phyloP scores from a whole-genome alignment of 129 eudicot species.

The Smallanthus sonchifolius region DNA sequence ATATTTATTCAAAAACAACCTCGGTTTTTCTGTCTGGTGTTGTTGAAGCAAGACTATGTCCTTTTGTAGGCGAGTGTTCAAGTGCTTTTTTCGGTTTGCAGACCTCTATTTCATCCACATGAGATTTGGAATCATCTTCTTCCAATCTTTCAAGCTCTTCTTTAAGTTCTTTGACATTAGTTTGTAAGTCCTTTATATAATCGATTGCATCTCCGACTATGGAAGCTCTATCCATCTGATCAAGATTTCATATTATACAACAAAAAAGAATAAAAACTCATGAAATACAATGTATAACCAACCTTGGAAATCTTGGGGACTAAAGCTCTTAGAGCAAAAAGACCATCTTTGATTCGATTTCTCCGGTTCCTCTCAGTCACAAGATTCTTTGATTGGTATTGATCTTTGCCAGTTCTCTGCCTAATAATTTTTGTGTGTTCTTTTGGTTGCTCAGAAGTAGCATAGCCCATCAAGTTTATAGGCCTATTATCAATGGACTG shows the following conservation, averaged over 20 bases:
- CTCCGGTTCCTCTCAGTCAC: conserved; percentile 68
- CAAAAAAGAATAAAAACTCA: background rate
- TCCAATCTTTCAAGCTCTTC: conserved; percentile 47
- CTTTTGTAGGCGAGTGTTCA: conserved; percentile 15
- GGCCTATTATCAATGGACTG: conserved; percentile 37
- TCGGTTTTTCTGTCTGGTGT: conserved; percentile 23
- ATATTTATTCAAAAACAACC: conserved; percentile 29
- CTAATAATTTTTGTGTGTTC: conserved; percentile 14
- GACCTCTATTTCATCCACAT: conserved; percentile 24
- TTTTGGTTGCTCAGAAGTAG: conserved; percentile 5
- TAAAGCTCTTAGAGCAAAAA: conserved; percentile 63
- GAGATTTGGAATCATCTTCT: conserved; percentile 26
- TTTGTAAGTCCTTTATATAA: conserved; percentile 60
- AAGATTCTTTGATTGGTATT: conserved; percentile 65
- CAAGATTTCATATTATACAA: conserved; percentile 6
- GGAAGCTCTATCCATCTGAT: conserved; percentile 73
- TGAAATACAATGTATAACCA: background rate
- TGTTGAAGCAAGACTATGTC: conserved; percentile 8
- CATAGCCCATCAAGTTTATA: background rate
- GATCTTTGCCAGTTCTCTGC: conserved; percentile 35
- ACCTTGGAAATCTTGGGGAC: conserved; percentile 95
- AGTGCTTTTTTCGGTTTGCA: conserved; percentile 22
- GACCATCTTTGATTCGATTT: conserved; percentile 61
- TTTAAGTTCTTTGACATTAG: conserved; percentile 28
- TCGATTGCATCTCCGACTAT: conserved; percentile 76